Percentiles rank a stretch among this genome's conserved stretches.
These are phyloP conservation scores for Oxyria digyna DNA, from an alignment of 148 eudicot genomes.

Conservation along the genomic window DNA sequence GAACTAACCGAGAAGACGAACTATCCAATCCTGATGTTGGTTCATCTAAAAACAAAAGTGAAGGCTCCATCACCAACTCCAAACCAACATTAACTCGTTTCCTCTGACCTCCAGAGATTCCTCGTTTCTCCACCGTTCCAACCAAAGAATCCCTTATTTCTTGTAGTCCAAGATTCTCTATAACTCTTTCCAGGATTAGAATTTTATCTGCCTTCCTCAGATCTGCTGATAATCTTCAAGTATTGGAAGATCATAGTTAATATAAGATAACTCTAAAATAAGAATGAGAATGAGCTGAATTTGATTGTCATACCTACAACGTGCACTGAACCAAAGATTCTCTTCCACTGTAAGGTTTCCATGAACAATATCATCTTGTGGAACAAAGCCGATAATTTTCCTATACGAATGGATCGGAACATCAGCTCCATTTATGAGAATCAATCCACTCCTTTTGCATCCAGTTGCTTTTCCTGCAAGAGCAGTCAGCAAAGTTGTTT, in stretches of 20 bases:
- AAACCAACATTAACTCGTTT: slow-evolving; percentile 17
- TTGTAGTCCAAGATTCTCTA: slow-evolving; percentile 16
- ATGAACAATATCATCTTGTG: slow-evolving; percentile 11
- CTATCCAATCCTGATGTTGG: slow-evolving; percentile 19
- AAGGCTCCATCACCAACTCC: slow-evolving; percentile 19
- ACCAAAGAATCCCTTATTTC: slow-evolving; percentile 16
- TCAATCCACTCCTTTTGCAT: slow-evolving; percentile 24
- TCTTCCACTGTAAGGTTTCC: slow-evolving; percentile 9
- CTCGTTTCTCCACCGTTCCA: slow-evolving; percentile 20
- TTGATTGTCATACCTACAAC: slow-evolving; percentile 26
- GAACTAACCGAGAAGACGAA: slow-evolving; percentile 12
- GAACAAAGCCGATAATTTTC: slow-evolving; percentile 24
- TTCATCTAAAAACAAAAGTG: slow-evolving; percentile 16
- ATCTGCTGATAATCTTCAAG: slow-evolving; percentile 12
- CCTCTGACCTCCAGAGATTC: slow-evolving; percentile 18
- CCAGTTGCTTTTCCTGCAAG: slow-evolving; percentile 34
- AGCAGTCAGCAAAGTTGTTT: slow-evolving; percentile 35
- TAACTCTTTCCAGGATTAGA: slow-evolving; percentile 16
- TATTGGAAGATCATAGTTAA: not conserved
- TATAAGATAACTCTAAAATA: not conserved
- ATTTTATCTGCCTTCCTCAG: slow-evolving; percentile 9
- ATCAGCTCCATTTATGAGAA: slow-evolving; percentile 25
- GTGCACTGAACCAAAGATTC: slow-evolving; percentile 41
- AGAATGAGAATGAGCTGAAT: not conserved
- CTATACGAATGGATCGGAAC: slow-evolving; percentile 30